Evolutionary conservation across 2,329 filamentous ascomycete genomes (phyloP).

Genomic region (Aurifilum marmelostoma): DNA sequence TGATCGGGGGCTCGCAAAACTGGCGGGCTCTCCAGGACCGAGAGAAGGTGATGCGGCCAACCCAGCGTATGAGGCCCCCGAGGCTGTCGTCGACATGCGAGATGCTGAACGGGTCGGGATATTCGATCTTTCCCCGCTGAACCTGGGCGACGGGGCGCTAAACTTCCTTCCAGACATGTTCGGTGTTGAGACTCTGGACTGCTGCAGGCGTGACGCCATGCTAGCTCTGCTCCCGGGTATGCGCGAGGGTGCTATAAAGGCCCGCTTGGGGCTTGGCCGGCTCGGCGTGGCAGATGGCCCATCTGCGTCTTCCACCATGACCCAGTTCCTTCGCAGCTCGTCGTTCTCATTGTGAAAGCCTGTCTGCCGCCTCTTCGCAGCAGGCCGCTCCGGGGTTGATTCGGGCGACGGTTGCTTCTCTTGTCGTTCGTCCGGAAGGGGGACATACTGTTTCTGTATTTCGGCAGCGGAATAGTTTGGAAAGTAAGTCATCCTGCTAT

Average conservation of each 20-base stretch:
- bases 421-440: conserved; percentile 12
- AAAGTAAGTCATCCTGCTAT: conserved; percentile 6
- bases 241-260: conserved; percentile 17
- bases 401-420: conserved; percentile 38
- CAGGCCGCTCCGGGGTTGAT: conserved; percentile 49
- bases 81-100: conserved; percentile 46
- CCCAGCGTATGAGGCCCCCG: conserved; percentile 23
- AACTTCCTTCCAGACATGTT: conserved; percentile 14
- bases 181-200: conserved; percentile 17
- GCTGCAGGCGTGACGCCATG: conserved; percentile 21
- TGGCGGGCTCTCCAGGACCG: conserved; percentile 50
- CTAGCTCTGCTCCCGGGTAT: conserved; percentile 20
- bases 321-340: conserved; percentile 70
- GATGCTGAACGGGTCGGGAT: conserved; percentile 40
- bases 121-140: conserved; percentile 34
- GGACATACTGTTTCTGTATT: conserved; percentile 1
- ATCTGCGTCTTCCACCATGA: conserved; percentile 58
- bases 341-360: conserved; percentile 48
- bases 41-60: conserved; percentile 50
- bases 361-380: conserved; percentile 57
- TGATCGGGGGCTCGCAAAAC: conserved; percentile 55
- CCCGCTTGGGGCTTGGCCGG: conserved; percentile 28
- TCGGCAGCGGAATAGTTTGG: conserved; percentile 18
- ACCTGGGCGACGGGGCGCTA: conserved; percentile 20
- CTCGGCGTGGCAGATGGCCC: conserved; percentile 30